Evolutionary conservation across 169 alveolate genomes (phyloP), one percentile per base, ranked within the genome.

Genomic region (Eimeria acervulina): DNA sequence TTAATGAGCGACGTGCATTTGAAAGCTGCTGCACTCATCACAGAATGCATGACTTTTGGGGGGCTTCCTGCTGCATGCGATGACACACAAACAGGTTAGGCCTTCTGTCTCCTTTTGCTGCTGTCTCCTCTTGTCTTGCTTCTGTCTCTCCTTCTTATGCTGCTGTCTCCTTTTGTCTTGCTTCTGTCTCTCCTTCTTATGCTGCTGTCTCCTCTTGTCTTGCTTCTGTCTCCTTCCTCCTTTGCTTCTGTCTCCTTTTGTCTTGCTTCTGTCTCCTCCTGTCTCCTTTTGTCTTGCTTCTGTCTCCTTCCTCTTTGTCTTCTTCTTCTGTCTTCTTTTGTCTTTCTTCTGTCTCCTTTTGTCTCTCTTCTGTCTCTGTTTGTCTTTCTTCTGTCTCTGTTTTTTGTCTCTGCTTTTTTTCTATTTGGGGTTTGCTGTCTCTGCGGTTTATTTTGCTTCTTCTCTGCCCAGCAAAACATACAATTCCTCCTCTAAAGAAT

Each of bases 71-170:
- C 7, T 19, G 66, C 52, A 44, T 78, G 89, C 63, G 89, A 78
- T n/a, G 89, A 78, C 33, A 78, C 89, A 55, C 89, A 78, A 2
- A 78, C 89, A 12, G 89, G 89, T 78, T 13, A 40, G 59, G 5
- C 12, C 42, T 72, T 36, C 47, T 78, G 42, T 31, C 19, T 36
- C 28, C 2, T 40, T 36, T 36, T 78, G 4, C 8, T 3, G 1
- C 42, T 40, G 66, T 26, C 59, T 78, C 40, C 61, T 3, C 33
- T 47, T 47, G 5, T 47, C 12, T 47, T 47, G 5, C 55, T 47
- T 47, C 5, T 47, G 5, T 5, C 12, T 12, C 19, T 7, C 55
- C 5, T 12, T 47, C 55, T 7, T 7, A 47, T 47, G 55, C 19
- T 47, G 12, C 12, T 47, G 55, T 47, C 55, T 47, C 55, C 55